Evolutionary conservation across 2,329 filamentous ascomycete species (phyloP), one percentile per base, ranked within the genome.

Genomic region (Penicillium janthinellum): DNA sequence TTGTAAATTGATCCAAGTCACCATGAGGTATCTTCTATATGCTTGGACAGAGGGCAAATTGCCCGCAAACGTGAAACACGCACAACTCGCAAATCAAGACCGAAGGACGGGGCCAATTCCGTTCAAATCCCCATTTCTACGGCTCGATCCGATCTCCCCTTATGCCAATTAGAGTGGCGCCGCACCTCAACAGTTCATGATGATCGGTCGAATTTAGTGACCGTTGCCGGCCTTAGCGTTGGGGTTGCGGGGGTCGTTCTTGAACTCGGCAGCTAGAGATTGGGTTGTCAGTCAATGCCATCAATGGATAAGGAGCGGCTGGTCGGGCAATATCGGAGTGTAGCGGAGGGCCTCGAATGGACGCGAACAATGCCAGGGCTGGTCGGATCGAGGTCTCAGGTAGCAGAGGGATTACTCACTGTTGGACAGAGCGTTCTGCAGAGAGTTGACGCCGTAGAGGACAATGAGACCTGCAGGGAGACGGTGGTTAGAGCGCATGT

Each of bases 171-270:
- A 39, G 49, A 55, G 64, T 38, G 8, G 34, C 49, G 41, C 49
- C 49, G 57, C 58, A 64, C 67, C 57, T 59, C 67, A 64, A 45
- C 56, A 61, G 54, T 45, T 17, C 60, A 54, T 64, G 59, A 59
- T 52, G 35, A 61, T 59, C 52, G 57, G 60, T 54, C 57, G 25
- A 61, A 64, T 70, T 70, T 75, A 78, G 69, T 77, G 75, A 34
- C 57, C 61, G 47, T 76, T 75, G 63, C 61, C 51, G 51, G 68
- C 65, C 70, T 77, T 74, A 45, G 70, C 70, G 68, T 79, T 77
- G 61, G 79, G 79, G 71, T 97, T 97, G 80, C 93, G 88, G 69
- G 93, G 92, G 82, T 98, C 94, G 84, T 96, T 96, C 88, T 93
- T 96, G 87, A 86, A 97, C 83, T 98, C 92, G 72, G 90, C 91